Evolutionary conservation across 2,329 filamentous ascomycete species (phyloP).

Genomic region (Phaeomoniella chlamydospora): DNA sequence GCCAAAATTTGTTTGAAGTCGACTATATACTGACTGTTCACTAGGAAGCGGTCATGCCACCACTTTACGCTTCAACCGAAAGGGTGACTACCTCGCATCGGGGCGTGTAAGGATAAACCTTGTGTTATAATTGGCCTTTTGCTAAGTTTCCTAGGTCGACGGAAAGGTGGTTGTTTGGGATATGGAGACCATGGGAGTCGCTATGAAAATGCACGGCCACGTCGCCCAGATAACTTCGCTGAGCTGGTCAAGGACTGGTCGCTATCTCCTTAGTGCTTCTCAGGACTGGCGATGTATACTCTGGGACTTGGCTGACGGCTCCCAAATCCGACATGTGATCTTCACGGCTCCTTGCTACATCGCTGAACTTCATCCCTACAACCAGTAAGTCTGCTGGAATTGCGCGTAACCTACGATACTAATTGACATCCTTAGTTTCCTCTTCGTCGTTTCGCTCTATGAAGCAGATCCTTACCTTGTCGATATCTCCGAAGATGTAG

Average conservation of each 20-base stretch:
- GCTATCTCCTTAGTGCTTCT: constrained; percentile 81
- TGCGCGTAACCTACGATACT: neutral
- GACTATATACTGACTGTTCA: neutral
- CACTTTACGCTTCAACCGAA: constrained; percentile 75
- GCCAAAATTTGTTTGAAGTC: neutral
- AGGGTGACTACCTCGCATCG: constrained; percentile 86
- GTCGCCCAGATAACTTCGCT: constrained; percentile 86
- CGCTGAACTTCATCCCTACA: constrained; percentile 82
- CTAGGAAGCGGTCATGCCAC: constrained; percentile 49
- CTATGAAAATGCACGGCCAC: constrained; percentile 84
- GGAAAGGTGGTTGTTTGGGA: constrained; percentile 90
- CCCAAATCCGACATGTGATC: constrained; percentile 65
- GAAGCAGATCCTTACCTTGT: constrained; percentile 86
- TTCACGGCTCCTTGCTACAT: constrained; percentile 93
- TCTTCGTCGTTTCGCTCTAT: constrained; percentile 78
- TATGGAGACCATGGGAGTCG: constrained; percentile 91
- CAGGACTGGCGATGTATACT: constrained; percentile 95
- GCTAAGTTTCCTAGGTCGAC: constrained; percentile 58
- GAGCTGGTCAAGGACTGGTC: constrained; percentile 86
- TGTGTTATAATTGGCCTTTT: too few relatives aligned
- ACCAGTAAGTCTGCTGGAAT: constrained; percentile 49
- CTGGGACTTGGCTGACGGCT: constrained; percentile 73
- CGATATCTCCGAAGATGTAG: constrained; percentile 55
- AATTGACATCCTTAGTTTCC: neutral
- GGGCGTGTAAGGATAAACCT: constrained; percentile 53